Conservation (phyloP, 768 basidiomycete species). For the Trametes maxima region DNA sequence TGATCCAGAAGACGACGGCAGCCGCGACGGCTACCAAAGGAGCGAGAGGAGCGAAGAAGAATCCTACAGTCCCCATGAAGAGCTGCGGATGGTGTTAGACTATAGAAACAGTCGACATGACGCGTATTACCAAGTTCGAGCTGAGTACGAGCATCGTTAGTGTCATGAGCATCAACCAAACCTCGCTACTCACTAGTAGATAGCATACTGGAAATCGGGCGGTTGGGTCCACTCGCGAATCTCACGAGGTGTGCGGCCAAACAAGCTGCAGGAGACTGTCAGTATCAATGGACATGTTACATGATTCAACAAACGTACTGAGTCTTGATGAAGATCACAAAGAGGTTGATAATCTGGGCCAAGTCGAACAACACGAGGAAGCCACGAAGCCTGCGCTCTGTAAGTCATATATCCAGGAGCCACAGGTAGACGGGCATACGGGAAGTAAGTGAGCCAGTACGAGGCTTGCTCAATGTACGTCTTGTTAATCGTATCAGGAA, state of each 20-base stretch:
- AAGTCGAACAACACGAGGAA: constrained; percentile 95
- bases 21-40: constrained; percentile 86
- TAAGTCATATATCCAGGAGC: not conserved
- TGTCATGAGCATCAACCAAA: not conserved
- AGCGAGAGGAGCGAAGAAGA: constrained; percentile 94
- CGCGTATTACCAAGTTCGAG: constrained; percentile 17
- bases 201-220: constrained; percentile 83
- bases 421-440: constrained; percentile 45
- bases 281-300: not conserved
- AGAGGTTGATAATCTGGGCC: constrained; percentile 90
- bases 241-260: constrained; percentile 89
- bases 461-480: constrained; percentile 92
- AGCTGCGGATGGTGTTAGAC: constrained; percentile 43
- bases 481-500: constrained; percentile 73
- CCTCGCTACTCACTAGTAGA: constrained; percentile 67
- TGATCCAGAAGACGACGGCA: constrained; percentile 84
- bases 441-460: constrained; percentile 94
- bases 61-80: constrained; percentile 90
- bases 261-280: constrained; percentile 47
- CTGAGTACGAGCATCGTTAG: constrained; percentile 1
- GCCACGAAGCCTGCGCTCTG: constrained; percentile 70
- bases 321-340: constrained; percentile 85
- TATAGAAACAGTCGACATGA: not conserved
- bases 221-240: constrained; percentile 91
- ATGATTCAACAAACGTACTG: constrained; percentile 43